These are phyloP conservation scores for Podosphaera fusca DNA, from an alignment of 2,329 filamentous ascomycete species.

Conservation along the genomic window DNA sequence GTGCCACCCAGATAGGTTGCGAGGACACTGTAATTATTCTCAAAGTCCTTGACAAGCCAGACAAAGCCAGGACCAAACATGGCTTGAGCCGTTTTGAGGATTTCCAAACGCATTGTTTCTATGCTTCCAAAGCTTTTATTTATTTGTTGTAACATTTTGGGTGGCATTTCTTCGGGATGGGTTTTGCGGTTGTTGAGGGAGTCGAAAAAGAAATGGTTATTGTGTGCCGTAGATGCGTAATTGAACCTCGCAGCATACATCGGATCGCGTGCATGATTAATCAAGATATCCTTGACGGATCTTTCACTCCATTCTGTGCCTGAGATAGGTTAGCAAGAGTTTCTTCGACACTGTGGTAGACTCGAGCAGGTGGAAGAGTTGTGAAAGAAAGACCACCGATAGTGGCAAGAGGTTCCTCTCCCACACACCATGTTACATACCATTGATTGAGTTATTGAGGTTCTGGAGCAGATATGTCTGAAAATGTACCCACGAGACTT, in stretches of 20 bases:
- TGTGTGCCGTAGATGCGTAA: slow-evolving; percentile 86
- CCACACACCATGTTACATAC: slow-evolving; percentile 24
- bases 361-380: too few species aligned
- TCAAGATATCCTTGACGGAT: slow-evolving; percentile 38
- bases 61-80: slow-evolving; percentile 98
- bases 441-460: slow-evolving; percentile 50
- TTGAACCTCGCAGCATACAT: slow-evolving; percentile 68
- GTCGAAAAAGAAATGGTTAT: slow-evolving; percentile 68
- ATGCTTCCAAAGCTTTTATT: slow-evolving; percentile 55
- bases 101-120: slow-evolving; percentile 57
- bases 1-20: slow-evolving; percentile 80
- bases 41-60: slow-evolving; percentile 51
- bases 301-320: slow-evolving; percentile 8
- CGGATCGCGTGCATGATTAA: slow-evolving; percentile 59
- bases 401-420: background rate
- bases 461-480: slow-evolving; percentile 51
- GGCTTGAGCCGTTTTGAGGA: slow-evolving; percentile 56
- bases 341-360: too few species aligned
- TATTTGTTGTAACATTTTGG: slow-evolving; percentile 33
- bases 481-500: slow-evolving; percentile 64
- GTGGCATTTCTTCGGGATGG: slow-evolving; percentile 23
- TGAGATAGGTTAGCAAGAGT: slow-evolving; percentile 4
- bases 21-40: slow-evolving; percentile 36
- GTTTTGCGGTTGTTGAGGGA: slow-evolving; percentile 20
- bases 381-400: background rate